Conservation (phyloP, 2,329 filamentous ascomycete genomes). For the Amauroascus niger region DNA sequence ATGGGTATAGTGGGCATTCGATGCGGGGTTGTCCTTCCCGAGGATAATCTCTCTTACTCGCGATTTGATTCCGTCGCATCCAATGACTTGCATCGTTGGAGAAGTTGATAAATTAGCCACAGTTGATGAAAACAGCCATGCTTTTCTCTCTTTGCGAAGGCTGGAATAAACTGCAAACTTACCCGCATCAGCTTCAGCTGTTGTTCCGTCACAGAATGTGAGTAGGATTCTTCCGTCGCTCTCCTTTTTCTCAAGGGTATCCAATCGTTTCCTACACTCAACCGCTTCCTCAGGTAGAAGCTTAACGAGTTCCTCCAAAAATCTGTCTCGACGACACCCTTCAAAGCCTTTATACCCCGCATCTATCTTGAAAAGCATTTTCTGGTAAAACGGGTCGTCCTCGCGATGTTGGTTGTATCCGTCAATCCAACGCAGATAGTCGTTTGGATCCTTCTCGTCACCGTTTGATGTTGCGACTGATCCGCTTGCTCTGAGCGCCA, state of each 20-base stretch:
- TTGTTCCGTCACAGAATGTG: slow-evolving; percentile 39
- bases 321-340: not conserved
- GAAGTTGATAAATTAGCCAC: not conserved
- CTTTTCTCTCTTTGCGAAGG: not conserved
- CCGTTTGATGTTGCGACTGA: not conserved
- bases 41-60: slow-evolving; percentile 45
- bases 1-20: slow-evolving; percentile 44
- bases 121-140: not conserved
- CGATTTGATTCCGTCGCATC: slow-evolving; percentile 57
- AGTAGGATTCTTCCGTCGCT: slow-evolving; percentile 23
- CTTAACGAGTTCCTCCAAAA: slow-evolving; percentile 27
- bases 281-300: slow-evolving; percentile 32
- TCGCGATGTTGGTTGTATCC: slow-evolving; percentile 20
- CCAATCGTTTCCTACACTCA: slow-evolving; percentile 30
- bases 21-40: slow-evolving; percentile 38
- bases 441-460: not conserved
- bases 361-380: not conserved
- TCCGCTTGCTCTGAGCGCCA: not conserved
- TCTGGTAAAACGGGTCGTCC: not conserved
- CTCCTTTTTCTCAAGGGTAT: slow-evolving; percentile 22
- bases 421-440: slow-evolving; percentile 18
- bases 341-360: not conserved
- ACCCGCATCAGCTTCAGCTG: slow-evolving; percentile 36
- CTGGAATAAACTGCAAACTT: not conserved
- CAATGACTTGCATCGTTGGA: slow-evolving; percentile 35